Evolutionary conservation across 1,284 basidiomycete genomes (phyloP).

Genomic region (Marasmius sp.): DNA sequence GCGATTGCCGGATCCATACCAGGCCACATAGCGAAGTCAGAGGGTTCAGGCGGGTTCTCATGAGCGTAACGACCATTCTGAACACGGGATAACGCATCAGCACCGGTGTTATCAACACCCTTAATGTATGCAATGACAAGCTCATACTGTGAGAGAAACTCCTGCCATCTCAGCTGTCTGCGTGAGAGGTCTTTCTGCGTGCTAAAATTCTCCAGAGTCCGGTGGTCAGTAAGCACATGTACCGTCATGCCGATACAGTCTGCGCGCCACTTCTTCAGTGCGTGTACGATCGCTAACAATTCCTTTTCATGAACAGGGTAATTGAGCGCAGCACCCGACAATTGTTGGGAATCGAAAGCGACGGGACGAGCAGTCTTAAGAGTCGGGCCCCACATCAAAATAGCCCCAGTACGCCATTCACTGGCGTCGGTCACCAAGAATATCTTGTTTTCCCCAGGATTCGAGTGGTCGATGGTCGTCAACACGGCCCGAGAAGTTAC

Average conservation of each 20-base stretch:
- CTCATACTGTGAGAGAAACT: conserved; percentile 35
- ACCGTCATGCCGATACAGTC: conserved; percentile 33
- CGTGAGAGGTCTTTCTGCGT: conserved; percentile 32
- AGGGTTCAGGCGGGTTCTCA: too few relatives aligned
- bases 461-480: conserved; percentile 32
- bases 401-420: conserved; percentile 28
- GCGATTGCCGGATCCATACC: too few relatives aligned
- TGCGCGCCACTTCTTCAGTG: conserved; percentile 32
- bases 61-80: neutral
- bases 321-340: conserved; percentile 31
- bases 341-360: conserved; percentile 29
- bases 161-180: conserved; percentile 34
- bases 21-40: too few relatives aligned
- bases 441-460: conserved; percentile 28
- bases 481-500: conserved; percentile 24
- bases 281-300: conserved; percentile 31
- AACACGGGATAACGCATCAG: conserved; percentile 2
- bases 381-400: conserved; percentile 29
- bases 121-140: conserved; percentile 32
- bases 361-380: conserved; percentile 30
- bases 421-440: conserved; percentile 38
- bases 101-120: conserved; percentile 2
- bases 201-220: conserved; percentile 36
- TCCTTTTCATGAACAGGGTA: conserved; percentile 39
- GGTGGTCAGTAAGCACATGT: conserved; percentile 37